phyloP scores from a whole-genome alignment of 2,329 filamentous ascomycete genomes.

The Pseudocercospora crystallina region DNA sequence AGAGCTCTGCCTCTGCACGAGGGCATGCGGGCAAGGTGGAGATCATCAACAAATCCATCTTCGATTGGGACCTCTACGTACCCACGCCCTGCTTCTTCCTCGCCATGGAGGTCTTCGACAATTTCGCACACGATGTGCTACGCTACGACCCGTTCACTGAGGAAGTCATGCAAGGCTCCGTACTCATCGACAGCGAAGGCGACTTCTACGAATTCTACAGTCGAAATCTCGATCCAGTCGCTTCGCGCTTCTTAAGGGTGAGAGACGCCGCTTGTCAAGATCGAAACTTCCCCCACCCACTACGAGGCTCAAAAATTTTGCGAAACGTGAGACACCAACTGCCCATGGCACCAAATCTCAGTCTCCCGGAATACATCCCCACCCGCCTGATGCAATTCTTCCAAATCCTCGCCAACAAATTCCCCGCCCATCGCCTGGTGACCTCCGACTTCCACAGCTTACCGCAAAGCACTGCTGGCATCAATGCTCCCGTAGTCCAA shows the following conservation, averaged over 20 bases:
- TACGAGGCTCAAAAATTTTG: conserved; percentile 55
- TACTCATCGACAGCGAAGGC: conserved; percentile 79
- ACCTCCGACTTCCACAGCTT: conserved; percentile 88
- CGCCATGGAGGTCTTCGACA: conserved; percentile 97
- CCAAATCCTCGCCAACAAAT: conserved; percentile 81
- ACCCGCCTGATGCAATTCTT: conserved; percentile 97
- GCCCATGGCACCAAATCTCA: conserved; percentile 74
- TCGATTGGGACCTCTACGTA: conserved; percentile 88
- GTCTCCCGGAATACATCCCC: conserved; percentile 85
- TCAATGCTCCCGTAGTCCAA: conserved; percentile 95
- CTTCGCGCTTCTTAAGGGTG: conserved; percentile 78
- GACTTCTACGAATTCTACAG: conserved; percentile 96
- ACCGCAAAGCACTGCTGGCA: conserved; percentile 75
- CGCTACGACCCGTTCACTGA: conserved; percentile 84
- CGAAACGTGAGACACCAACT: conserved; percentile 63
- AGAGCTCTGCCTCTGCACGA: conserved; percentile 63
- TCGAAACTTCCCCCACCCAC: conserved; percentile 61
- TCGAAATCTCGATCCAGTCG: conserved; percentile 75
- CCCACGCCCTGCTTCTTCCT: conserved; percentile 95
- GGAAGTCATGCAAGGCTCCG: conserved; percentile 80
- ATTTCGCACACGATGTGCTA: conserved; percentile 92
- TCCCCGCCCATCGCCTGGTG: conserved; percentile 84
- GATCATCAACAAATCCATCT: conserved; percentile 92
- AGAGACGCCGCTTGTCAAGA: conserved; percentile 69
- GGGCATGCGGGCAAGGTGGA: conserved; percentile 85